Evolutionary conservation across 768 basidiomycete species (phyloP).

Genomic region (Mycena capillaripes): DNA sequence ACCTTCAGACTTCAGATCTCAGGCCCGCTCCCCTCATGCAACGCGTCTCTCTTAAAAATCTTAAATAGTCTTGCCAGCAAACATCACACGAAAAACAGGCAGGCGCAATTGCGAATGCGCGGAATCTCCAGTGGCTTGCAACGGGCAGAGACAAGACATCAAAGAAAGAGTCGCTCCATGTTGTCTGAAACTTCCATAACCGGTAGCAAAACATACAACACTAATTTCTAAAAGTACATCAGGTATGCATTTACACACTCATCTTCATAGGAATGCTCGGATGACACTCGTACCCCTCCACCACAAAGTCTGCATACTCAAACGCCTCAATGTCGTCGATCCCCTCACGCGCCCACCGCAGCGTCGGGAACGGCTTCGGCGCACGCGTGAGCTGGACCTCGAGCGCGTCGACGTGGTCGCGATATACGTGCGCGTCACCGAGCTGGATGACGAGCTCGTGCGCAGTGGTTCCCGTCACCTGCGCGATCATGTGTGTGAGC

Average conservation of each 20-base stretch:
- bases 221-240: neutral
- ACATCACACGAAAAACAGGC: no score
- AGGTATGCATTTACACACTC: slow-evolving; percentile 73
- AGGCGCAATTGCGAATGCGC: no score
- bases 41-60: no score
- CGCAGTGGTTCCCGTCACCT: slow-evolving; percentile 87
- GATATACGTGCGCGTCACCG: slow-evolving; percentile 97
- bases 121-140: no score
- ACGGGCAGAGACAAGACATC: no score
- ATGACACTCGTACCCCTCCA: slow-evolving; percentile 90
- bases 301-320: slow-evolving; percentile 80
- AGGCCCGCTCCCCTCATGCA: no score
- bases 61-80: no score
- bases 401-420: slow-evolving; percentile 92
- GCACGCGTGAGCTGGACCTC: slow-evolving; percentile 82
- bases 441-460: slow-evolving; percentile 96
- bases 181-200: no score
- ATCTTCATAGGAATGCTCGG: slow-evolving; percentile 95
- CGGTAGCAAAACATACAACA: neutral
- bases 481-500: slow-evolving; percentile 98
- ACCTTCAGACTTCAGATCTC: no score
- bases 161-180: no score
- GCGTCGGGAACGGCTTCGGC: slow-evolving; percentile 87
- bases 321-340: slow-evolving; percentile 86
- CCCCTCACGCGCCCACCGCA: slow-evolving; percentile 77